Base-by-base conservation (phyloP, 805 yeast species). In the Metschnikowia lachancei region DNA sequence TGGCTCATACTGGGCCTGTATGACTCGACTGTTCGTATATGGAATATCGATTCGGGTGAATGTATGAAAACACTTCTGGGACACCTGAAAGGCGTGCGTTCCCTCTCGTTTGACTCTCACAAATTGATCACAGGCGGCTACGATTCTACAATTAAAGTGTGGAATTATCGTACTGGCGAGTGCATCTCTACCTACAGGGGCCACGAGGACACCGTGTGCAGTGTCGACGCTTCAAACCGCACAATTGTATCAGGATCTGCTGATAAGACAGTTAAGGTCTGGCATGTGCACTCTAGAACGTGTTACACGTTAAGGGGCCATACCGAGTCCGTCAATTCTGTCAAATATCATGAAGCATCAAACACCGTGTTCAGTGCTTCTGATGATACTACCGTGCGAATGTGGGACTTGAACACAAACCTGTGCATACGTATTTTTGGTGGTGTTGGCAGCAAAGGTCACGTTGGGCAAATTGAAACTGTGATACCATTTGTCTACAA, bases 151-250 rank as follows among this genome's bases (percentile, higher is more conserved):
- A 89, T 94, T 51, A 84, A 91, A 57, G 95, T 94, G 32, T 94
- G 99, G 99, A 90, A 92, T 68, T 89, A 89, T 66, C 84, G 85
- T 53, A 89, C 96, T 0, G 99, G 99, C 31, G 86, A 87, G 63
- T 92, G 97, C 61, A 82, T 94, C 18, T 86, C 96, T 7, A 91
- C 98, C 0, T 90, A 94, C 66, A 75, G 92, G 34, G 98, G 98
- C 3, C 98, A 94, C 67, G 83, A 82, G 41, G 94, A 86, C 59
- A 82, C 88, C 41, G 96, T 94, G 3, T 74, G 86, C 35, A 80
- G 87, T 53, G 89, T 94, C 43, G 97, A 92, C 64, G 87, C 89
- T 55, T 75, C 74, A 52, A 77, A 80, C 52, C 88, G 87, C 58
- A 74, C 88, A 26, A 90, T 94, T 59, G 97, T 90, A 1, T 83